These are phyloP conservation scores for Linnemannia exigua DNA, from an alignment of 192 early-diverging fungal species.

Conservation along the genomic window DNA sequence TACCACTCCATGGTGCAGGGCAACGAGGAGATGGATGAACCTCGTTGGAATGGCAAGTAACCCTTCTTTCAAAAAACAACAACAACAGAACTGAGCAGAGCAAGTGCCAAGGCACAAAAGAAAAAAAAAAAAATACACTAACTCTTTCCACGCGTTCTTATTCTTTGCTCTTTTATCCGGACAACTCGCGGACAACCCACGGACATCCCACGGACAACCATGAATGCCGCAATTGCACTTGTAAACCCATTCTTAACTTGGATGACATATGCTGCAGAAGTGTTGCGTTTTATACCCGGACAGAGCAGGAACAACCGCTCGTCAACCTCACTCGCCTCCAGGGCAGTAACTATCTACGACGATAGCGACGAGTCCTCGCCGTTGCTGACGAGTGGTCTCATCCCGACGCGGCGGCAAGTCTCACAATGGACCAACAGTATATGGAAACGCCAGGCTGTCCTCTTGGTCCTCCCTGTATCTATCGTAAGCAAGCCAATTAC, in stretches of 20 bases:
- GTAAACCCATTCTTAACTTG: neutral
- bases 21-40: constrained; percentile 49
- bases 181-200: neutral
- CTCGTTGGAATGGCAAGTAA: constrained; percentile 50
- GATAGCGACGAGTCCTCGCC: constrained; percentile 49
- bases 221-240: neutral
- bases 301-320: constrained; percentile 50
- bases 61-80: neutral
- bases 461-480: constrained; percentile 48
- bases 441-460: constrained; percentile 53
- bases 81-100: neutral
- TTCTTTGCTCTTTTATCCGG: neutral
- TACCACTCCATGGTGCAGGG: constrained; percentile 59
- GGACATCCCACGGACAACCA: neutral
- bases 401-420: constrained; percentile 48
- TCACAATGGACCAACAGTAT: constrained; percentile 56
- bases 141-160: neutral
- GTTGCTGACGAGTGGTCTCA: constrained; percentile 35
- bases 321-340: constrained; percentile 50
- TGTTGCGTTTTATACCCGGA: constrained; percentile 42
- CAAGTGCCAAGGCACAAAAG: neutral
- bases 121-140: neutral
- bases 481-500: constrained; percentile 33
- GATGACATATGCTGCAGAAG: constrained; percentile 3
- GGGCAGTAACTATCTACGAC: constrained; percentile 56